phyloP scores from a whole-genome alignment of 2,329 filamentous ascomycete species.

The Penicillium italicum region DNA sequence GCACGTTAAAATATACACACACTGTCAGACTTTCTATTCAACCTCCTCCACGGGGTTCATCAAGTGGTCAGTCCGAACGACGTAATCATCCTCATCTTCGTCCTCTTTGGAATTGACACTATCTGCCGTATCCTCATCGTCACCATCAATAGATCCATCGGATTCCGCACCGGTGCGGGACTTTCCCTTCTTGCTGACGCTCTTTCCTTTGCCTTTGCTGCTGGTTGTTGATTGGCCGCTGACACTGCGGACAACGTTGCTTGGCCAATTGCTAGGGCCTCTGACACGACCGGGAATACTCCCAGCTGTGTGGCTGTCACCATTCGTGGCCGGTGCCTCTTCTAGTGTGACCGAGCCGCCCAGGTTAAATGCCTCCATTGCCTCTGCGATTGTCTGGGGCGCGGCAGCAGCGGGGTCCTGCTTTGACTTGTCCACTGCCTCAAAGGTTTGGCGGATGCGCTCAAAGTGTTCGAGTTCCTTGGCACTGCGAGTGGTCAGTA shows the following conservation, averaged over 20 bases:
- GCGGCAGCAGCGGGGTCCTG: conserved; percentile 26
- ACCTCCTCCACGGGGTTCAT: background rate
- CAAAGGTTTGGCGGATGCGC: conserved; percentile 75
- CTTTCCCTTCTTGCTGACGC: conserved; percentile 36
- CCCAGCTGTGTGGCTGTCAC: conserved; percentile 18
- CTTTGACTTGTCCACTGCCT: conserved; percentile 54
- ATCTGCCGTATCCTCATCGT: conserved; percentile 25
- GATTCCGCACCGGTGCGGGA: conserved; percentile 33
- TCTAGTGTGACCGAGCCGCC: conserved; percentile 14
- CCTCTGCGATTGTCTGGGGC: conserved; percentile 38
- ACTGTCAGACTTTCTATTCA: background rate
- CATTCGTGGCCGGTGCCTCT: conserved; percentile 27
- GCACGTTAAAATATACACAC: background rate
- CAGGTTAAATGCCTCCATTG: conserved; percentile 35
- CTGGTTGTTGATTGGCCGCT: conserved; percentile 30
- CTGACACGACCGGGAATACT: conserved; percentile 27
- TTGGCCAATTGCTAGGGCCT: conserved; percentile 32
- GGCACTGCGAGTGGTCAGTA: conserved; percentile 53
- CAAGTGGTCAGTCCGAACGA: conserved; percentile 8
- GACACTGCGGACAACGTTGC: conserved; percentile 24
- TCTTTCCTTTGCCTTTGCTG: conserved; percentile 30
- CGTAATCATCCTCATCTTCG: conserved; percentile 25
- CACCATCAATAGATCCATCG: conserved; percentile 32
- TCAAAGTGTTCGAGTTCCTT: conserved; percentile 93
- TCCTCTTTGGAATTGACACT: conserved; percentile 21